phyloP scores from a whole-genome alignment of 1,284 basidiomycete genomes.

The Fomes fomentarius region DNA sequence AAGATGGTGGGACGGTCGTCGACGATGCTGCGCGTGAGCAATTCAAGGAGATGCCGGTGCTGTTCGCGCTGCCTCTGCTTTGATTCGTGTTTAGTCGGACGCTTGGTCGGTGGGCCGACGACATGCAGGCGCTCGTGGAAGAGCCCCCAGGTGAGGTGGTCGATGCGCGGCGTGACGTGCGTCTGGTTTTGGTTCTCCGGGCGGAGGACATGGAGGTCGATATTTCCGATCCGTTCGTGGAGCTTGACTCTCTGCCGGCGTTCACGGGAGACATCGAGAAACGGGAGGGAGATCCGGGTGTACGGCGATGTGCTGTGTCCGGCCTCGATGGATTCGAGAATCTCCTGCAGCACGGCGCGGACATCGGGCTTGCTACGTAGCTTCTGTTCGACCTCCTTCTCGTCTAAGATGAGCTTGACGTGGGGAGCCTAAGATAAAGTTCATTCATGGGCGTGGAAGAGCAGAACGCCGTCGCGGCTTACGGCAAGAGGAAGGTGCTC shows the following conservation, averaged over 20 bases:
- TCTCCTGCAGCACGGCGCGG: too few relatives aligned
- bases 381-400: too few relatives aligned
- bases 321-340: too few relatives aligned
- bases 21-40: conserved; percentile 11
- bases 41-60: conserved; percentile 7
- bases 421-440: not conserved
- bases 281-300: not conserved
- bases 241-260: not conserved
- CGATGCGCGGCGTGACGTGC: conserved; percentile 62
- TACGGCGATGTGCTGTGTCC: too few relatives aligned
- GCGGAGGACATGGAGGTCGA: conserved; percentile 56
- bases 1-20: conserved; percentile 4
- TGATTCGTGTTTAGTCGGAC: conserved; percentile 17
- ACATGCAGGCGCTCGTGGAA: conserved; percentile 57
- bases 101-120: conserved; percentile 44
- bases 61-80: conserved; percentile 9
- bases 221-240: conserved; percentile 36
- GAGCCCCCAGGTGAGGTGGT: conserved; percentile 47
- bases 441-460: too few relatives aligned
- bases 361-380: too few relatives aligned
- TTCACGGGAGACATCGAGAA: not conserved
- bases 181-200: conserved; percentile 57
- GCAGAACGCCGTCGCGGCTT: too few relatives aligned
- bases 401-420: not conserved
- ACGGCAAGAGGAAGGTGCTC: conserved; percentile 19